Evolutionary conservation across 2,329 filamentous ascomycete species (phyloP), one percentile per base, ranked within the genome.

Genomic region (Fusarium sp.): DNA sequence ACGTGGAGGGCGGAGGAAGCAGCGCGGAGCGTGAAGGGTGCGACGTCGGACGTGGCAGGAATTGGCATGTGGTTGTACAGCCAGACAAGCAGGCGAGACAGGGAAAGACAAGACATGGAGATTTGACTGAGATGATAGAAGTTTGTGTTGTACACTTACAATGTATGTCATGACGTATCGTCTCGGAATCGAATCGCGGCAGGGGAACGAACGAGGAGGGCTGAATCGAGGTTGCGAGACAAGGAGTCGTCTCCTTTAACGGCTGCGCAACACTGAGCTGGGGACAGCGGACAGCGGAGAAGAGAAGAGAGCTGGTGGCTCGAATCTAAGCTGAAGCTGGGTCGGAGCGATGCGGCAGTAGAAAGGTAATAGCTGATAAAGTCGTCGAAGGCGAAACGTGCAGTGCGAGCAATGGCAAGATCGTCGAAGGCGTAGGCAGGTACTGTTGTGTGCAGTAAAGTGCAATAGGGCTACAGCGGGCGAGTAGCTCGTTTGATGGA

Each of bases 81-180:
- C 49, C 60, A 51, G 55, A 28, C 30, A 47, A 47, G 41, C 48
- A 54, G 34, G 30, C 40, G 30, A 51, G 59, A 58, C 48, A 62
- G 40, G 27, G 37, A 47, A 50, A 51, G 59, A 59, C 51, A 54
- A 55, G 59, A 54, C 50, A 59, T 51, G 55, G 68, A 69, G 53
- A 57, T 63, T 65, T 61, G 62, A 25, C n/a, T 66, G 59, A 62
- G 47, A 53, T 27, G n/a, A 53, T 53, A 55, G 46, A 59, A 55
- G 45, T 64, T 69, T 71, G 55, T 61, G 54, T 50, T 62, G 54
- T 55, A 58, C 53, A 80, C 79, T 80, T 76, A 80, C 79, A 77
- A 80, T 80, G 73, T 80, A 80, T 75, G 79, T 79, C 79, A 80
- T 80, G 76, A 76, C 77, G 78, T 78, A 78, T 79, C 60, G 59